Base-by-base conservation (phyloP, 768 basidiomycete genomes). In the Harrya chromipes region DNA sequence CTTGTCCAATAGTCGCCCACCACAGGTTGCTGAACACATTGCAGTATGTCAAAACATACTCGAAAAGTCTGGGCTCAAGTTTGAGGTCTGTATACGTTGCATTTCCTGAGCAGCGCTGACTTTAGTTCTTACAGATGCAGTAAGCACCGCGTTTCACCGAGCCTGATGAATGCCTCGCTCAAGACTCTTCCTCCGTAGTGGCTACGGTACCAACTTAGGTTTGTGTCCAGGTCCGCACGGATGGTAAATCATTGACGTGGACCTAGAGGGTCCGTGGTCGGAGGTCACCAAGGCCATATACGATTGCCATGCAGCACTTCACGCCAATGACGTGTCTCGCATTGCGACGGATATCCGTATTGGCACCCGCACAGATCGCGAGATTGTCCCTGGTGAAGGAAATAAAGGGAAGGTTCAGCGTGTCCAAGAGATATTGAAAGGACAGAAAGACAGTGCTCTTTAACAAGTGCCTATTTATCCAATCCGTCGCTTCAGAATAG, bases 301-400 rank as follows among this genome's bases (percentile, higher is more conserved):
- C 56, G 89, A 87, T 52, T 97, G 93, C 64, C 95, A 98, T 63
- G 78, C 78, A 21, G 91, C 90, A 2, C 86, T 94, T 6, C 92
- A 94, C 55, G 81, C 79, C 1, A 77, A 80, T 64, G 90, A 89
- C 20, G 79, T 81, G 0, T 81, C 82, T 14, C 82, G 86, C 44
- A 78, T 94, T 46, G 90, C 90, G 11, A 95, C 94, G 12, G 94
- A 98, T 70, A 88, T 97, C 52, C 85, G 95, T 23, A 94, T 98
- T 46, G 95, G 95, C 37, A 97, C 95, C 1, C 83, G 94, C 40
- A 77, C 80, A 20, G 83, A 94, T 68, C 80, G 84, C 52, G 72
- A 78, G 34, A 76, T 85, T 16, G 67, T 70, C 5, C 74, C 77
- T 1, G 87, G 85, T 6, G 73, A 79, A 38, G 92, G 86, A 7